These are phyloP conservation scores for Basidiobolus meristosporus DNA, from an alignment of 371 early-diverging fungal genomes.

Conservation along the genomic window DNA sequence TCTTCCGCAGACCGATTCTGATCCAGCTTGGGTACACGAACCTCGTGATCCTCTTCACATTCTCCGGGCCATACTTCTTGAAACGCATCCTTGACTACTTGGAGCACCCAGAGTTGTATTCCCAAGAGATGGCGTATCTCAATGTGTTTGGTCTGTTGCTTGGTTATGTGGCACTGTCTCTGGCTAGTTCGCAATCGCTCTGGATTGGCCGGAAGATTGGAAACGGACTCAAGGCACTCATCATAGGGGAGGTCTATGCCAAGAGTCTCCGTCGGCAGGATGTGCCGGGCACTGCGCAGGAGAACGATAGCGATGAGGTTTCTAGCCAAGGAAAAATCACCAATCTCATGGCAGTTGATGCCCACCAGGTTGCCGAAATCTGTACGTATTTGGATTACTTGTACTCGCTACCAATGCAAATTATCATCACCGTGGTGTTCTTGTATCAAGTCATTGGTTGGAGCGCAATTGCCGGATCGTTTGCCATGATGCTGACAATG, in stretches of 20 bases:
- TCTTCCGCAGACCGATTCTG: too few species aligned
- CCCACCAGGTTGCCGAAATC: constrained; percentile 21
- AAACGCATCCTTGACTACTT: background rate
- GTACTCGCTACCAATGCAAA: constrained; percentile 26
- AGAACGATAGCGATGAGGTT: constrained; percentile 8
- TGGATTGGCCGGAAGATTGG: constrained; percentile 4
- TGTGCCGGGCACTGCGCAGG: constrained; percentile 11
- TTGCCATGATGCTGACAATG: constrained; percentile 16
- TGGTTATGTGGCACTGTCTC: too few species aligned
- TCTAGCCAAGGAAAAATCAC: constrained; percentile 47
- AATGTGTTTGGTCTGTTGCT: constrained; percentile 28
- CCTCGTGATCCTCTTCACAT: background rate
- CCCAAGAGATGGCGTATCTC: constrained; percentile 15
- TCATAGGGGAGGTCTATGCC: constrained; percentile 30
- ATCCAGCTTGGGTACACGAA: background rate
- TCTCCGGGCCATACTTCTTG: background rate
- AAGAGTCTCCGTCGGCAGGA: constrained; percentile 33
- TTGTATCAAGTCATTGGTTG: constrained; percentile 24
- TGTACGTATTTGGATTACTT: constrained; percentile 20
- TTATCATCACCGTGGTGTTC: constrained; percentile 17
- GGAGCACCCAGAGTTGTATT: too few species aligned
- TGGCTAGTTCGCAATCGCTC: constrained; percentile 5
- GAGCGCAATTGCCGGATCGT: constrained; percentile 23
- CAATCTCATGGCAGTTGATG: constrained; percentile 66
- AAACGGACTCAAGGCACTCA: constrained; percentile 16